These are phyloP conservation scores for Solanum appendiculatum DNA, from an alignment of 257 asterid genomes.

Conservation along the genomic window DNA sequence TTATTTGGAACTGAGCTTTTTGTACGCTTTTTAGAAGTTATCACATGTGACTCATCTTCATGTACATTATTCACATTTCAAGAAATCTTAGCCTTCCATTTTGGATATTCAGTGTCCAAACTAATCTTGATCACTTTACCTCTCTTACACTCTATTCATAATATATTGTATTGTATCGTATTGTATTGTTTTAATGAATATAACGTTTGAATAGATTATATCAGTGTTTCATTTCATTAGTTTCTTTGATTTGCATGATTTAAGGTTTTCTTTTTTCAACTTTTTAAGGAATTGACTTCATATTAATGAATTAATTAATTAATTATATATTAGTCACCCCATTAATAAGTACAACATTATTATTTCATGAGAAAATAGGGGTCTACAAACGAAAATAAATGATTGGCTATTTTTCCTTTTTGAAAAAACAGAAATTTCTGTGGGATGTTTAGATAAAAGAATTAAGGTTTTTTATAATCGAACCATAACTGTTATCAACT, in stretches of 20 bases:
- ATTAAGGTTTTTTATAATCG: not conserved
- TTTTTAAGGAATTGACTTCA: not conserved
- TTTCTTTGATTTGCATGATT: not conserved
- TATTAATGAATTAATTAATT: not conserved
- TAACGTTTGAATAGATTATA: too few relatives aligned
- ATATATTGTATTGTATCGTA: too few relatives aligned
- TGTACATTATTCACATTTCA: too few relatives aligned
- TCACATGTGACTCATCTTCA: conserved; percentile 14
- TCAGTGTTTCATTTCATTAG: not conserved
- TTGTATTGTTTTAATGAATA: too few relatives aligned
- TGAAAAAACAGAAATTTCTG: not conserved
- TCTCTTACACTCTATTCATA: not conserved
- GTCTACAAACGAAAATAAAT: not conserved
- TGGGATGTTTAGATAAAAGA: not conserved
- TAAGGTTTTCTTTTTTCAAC: not conserved
- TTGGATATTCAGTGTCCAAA: not conserved
- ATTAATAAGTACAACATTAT: not conserved
- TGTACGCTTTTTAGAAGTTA: conserved; percentile 10
- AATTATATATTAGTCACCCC: not conserved
- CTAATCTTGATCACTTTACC: not conserved
- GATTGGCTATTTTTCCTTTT: not conserved
- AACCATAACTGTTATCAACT: too few relatives aligned
- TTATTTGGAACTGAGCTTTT: conserved; percentile 28
- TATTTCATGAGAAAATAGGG: not conserved
- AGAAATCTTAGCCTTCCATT: too few relatives aligned